phyloP scores from a whole-genome alignment of 176 grass and related monocot genomes.

The Paspalum vaginatum region DNA sequence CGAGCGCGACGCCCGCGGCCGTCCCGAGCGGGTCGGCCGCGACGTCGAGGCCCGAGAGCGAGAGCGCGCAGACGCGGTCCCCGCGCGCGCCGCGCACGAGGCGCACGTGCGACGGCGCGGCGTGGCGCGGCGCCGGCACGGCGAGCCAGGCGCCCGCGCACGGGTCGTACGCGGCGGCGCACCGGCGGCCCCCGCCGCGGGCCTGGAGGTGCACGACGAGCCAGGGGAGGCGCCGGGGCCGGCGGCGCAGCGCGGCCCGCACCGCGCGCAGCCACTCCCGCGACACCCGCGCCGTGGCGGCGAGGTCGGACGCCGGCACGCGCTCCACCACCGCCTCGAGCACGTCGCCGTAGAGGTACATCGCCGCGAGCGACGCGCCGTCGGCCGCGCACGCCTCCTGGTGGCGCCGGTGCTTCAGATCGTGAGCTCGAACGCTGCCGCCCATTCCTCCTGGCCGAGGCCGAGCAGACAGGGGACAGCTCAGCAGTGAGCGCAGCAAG shows the following conservation, averaged over 20 bases:
- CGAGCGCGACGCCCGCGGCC: conserved; percentile 34
- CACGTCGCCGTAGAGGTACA: conserved; percentile 73
- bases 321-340: conserved; percentile 69
- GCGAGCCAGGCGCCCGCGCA: conserved; percentile 61
- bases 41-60: conserved; percentile 47
- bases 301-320: conserved; percentile 62
- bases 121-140: conserved; percentile 33
- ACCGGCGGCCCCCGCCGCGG: conserved; percentile 3
- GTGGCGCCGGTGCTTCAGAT: conserved; percentile 25
- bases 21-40: conserved; percentile 59
- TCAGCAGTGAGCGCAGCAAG: not conserved
- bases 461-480: not conserved
- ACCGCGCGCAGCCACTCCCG: conserved; percentile 74
- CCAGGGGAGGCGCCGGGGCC: conserved; percentile 62
- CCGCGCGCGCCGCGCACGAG: conserved; percentile 41
- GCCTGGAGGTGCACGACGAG: conserved; percentile 66
- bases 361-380: conserved; percentile 23
- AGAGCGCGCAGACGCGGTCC: conserved; percentile 53
- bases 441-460: conserved; percentile 30
- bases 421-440: not conserved
- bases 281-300: conserved; percentile 65
- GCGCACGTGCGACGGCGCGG: conserved; percentile 38
- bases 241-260: conserved; percentile 55
- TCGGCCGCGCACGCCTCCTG: not conserved
- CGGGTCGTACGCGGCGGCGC: conserved; percentile 54